Evolutionary conservation across 2,329 filamentous ascomycete genomes (phyloP), one percentile per base, ranked within the genome.

Genomic region (Stemphylium beticola): DNA sequence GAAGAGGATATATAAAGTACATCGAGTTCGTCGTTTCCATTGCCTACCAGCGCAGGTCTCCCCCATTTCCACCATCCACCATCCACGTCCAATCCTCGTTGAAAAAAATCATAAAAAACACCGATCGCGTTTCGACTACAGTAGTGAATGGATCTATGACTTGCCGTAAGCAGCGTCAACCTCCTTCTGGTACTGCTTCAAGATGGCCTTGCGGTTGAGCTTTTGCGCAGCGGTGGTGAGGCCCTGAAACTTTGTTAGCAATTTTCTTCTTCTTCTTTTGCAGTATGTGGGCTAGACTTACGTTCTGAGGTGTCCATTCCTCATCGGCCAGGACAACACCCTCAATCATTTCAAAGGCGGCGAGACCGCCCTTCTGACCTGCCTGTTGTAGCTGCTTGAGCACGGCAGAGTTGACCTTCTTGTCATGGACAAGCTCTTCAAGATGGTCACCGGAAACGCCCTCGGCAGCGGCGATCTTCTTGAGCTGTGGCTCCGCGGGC

Each of bases 291-390:
- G 8, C 46, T 9, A 54, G 17, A 84, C 90, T 87, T 80, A 93
- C 91, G 72, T 87, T 95, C 55, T 87, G 83, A 48, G 92, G 90
- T 50, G 89, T 93, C 92, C 92, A 96, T 76, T 96, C 92, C 71
- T 93, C 91, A 61, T 93, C 90, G 0, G 88, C 86, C 52, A 96
- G 75, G 22, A 93, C 89, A 17, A 93, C 87, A 45, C 88, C 90
- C 26, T 86, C 83, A 36, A 96, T 82, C 59, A 88, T 86, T 80
- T 96, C 91, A 55, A 95, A 87, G 9, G 84, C 81, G 1, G 81
- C 79, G 42, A 96, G 79, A 17, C 89, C 88, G 26, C 85, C 87
- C 65, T 83, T 84, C 77, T 83, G 86, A 15, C 84, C 91, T 18
- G 83, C 81, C 9, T 77, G 74, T 64, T 90, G 83, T 57, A 96